These are phyloP conservation scores for Vanrija sp. DNA, from an alignment of 1,284 basidiomycete genomes.

Conservation along the genomic window DNA sequence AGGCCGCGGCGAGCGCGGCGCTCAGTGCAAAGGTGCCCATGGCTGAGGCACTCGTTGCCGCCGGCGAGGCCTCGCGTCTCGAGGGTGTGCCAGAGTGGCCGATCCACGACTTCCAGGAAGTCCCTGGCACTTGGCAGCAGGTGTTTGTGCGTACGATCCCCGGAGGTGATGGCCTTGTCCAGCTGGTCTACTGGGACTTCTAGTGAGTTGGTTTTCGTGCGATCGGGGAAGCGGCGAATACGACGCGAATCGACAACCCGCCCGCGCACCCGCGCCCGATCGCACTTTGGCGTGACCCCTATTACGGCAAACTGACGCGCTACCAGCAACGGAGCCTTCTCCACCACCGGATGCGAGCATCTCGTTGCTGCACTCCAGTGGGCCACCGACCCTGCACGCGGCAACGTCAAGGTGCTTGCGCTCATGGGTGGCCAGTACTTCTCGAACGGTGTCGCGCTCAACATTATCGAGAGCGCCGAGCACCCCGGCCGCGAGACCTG, in stretches of 20 bases:
- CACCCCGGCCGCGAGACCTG: slow-evolving; percentile 50
- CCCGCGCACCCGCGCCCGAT: background rate
- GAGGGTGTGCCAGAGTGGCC: slow-evolving; percentile 47
- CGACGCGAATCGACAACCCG: background rate
- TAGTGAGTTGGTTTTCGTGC: slow-evolving; percentile 37
- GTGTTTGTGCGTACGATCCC: slow-evolving; percentile 48
- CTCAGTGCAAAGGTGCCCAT: slow-evolving; percentile 51
- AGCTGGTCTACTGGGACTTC: slow-evolving; percentile 51
- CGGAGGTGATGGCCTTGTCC: slow-evolving; percentile 32
- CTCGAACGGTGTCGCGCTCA: slow-evolving; percentile 52
- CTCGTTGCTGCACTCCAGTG: slow-evolving; percentile 47
- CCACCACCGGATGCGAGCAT: slow-evolving; percentile 48
- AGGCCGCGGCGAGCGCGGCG: slow-evolving; percentile 38
- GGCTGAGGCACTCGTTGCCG: slow-evolving; percentile 40
- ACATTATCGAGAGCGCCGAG: slow-evolving; percentile 49
- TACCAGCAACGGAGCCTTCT: slow-evolving; percentile 50
- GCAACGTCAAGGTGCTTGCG: slow-evolving; percentile 44
- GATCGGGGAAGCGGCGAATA: background rate
- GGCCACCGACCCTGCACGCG: slow-evolving; percentile 37
- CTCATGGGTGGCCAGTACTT: slow-evolving; percentile 51
- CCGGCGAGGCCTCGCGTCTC: slow-evolving; percentile 36
- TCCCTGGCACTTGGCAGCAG: slow-evolving; percentile 49
- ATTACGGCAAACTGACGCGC: background rate
- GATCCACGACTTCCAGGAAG: slow-evolving; percentile 28
- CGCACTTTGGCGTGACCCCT: background rate